Evolutionary conservation across 2,329 filamentous ascomycete genomes (phyloP).

Genomic region (Calycina herbarum): DNA sequence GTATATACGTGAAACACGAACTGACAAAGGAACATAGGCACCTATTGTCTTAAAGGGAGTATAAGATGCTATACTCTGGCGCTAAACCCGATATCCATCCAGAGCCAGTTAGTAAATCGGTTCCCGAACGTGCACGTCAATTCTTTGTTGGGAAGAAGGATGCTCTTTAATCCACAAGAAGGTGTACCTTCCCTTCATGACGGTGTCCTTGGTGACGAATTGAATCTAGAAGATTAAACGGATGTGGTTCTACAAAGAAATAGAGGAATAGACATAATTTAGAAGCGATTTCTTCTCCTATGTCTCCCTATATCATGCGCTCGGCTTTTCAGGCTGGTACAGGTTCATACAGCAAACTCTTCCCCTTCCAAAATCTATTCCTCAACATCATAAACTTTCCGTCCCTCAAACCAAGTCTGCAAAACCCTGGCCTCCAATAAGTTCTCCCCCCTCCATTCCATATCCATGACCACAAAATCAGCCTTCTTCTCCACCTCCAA

Average conservation of each 20-base stretch:
- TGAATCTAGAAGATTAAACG: no score
- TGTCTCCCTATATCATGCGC: no score
- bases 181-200: not conserved
- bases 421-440: not conserved
- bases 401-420: slow-evolving; percentile 1
- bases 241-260: no score
- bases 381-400: not conserved
- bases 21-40: not conserved
- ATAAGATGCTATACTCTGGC: not conserved
- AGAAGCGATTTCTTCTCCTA: no score
- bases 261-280: no score
- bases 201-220: not conserved
- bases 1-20: not conserved
- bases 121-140: not conserved
- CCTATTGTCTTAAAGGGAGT: not conserved
- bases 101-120: not conserved
- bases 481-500: slow-evolving; percentile 52
- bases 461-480: slow-evolving; percentile 56
- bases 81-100: not conserved
- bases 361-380: no score
- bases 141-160: not conserved
- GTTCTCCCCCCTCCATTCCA: slow-evolving; percentile 44
- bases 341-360: no score
- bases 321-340: no score
- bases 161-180: not conserved